These are phyloP conservation scores for Phytophthora sp. DNA, from an alignment of 352 stramenopile species.

Conservation along the genomic window DNA sequence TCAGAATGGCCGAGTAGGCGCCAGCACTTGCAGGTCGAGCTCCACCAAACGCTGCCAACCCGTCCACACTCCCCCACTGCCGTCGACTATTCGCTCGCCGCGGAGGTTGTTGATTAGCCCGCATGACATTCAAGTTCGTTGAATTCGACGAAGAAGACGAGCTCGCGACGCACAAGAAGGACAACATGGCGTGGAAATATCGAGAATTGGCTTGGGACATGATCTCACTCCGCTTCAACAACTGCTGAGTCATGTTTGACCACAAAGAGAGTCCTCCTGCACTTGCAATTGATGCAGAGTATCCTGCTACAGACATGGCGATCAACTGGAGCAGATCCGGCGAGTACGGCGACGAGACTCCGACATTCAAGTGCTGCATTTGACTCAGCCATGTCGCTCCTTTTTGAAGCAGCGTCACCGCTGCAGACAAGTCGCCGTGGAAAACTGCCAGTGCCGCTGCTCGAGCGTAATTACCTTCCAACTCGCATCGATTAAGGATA, in stretches of 20 bases:
- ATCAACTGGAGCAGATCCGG: slow-evolving; percentile 88
- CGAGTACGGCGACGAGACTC: slow-evolving; percentile 47
- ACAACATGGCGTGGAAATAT: slow-evolving; percentile 84
- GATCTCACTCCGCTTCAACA: slow-evolving; percentile 81
- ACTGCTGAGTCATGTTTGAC: slow-evolving; percentile 78
- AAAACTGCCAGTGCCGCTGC: slow-evolving; percentile 83
- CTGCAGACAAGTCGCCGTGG: slow-evolving; percentile 76
- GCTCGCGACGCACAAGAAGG: slow-evolving; percentile 69
- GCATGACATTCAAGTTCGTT: slow-evolving; percentile 30
- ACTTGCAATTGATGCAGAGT: slow-evolving; percentile 61
- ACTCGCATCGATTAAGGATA: slow-evolving; percentile 67
- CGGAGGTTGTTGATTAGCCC: slow-evolving; percentile 37
- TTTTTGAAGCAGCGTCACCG: slow-evolving; percentile 74
- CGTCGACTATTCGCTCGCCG: slow-evolving; percentile 47
- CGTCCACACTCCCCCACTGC: slow-evolving; percentile 72
- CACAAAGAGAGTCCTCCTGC: slow-evolving; percentile 62
- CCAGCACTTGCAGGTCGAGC: slow-evolving; percentile 41
- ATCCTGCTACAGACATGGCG: slow-evolving; percentile 87
- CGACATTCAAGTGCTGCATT: slow-evolving; percentile 53
- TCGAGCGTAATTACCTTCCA: slow-evolving; percentile 68
- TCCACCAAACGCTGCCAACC: slow-evolving; percentile 44
- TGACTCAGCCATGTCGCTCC: slow-evolving; percentile 71
- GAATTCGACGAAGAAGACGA: slow-evolving; percentile 38
- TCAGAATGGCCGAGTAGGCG: slow-evolving; percentile 80
- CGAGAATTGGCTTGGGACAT: slow-evolving; percentile 60